These are phyloP conservation scores for Talaromyces sp. DNA, from an alignment of 2,329 filamentous ascomycete genomes.

Conservation along the genomic window DNA sequence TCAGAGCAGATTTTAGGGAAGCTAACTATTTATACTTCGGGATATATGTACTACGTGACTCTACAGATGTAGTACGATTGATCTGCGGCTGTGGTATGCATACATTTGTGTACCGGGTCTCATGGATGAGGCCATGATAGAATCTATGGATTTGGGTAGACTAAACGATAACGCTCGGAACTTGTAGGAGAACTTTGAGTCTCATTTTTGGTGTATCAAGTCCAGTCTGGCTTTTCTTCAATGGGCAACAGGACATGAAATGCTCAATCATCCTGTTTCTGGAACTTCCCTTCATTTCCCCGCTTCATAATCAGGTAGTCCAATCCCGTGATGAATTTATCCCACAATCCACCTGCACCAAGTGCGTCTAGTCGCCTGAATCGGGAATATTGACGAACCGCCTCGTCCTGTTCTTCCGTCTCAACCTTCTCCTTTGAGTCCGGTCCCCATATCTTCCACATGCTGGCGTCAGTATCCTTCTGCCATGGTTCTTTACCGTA, in stretches of 20 bases:
- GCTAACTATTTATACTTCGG: too few species aligned
- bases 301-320: slow-evolving; percentile 14
- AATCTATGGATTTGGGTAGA: too few species aligned
- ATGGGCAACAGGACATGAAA: neutral
- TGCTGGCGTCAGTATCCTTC: neutral
- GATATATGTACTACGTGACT: too few species aligned
- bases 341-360: slow-evolving; percentile 6
- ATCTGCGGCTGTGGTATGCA: too few species aligned
- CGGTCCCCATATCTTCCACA: slow-evolving; percentile 17
- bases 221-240: neutral
- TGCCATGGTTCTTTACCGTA: slow-evolving; percentile 11
- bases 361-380: slow-evolving; percentile 4
- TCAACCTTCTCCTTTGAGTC: slow-evolving; percentile 5
- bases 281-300: slow-evolving; percentile 1
- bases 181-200: too few species aligned
- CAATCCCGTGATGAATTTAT: slow-evolving; percentile 6
- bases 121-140: too few species aligned
- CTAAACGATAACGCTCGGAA: too few species aligned
- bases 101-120: too few species aligned
- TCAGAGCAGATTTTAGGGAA: too few species aligned
- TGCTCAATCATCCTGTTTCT: neutral
- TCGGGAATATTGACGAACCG: slow-evolving; percentile 7
- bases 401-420: slow-evolving; percentile 13
- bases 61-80: too few species aligned
- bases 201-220: too few species aligned